Evolutionary conservation across 768 basidiomycete genomes (phyloP).

Genomic region (Lenzites betulinus): DNA sequence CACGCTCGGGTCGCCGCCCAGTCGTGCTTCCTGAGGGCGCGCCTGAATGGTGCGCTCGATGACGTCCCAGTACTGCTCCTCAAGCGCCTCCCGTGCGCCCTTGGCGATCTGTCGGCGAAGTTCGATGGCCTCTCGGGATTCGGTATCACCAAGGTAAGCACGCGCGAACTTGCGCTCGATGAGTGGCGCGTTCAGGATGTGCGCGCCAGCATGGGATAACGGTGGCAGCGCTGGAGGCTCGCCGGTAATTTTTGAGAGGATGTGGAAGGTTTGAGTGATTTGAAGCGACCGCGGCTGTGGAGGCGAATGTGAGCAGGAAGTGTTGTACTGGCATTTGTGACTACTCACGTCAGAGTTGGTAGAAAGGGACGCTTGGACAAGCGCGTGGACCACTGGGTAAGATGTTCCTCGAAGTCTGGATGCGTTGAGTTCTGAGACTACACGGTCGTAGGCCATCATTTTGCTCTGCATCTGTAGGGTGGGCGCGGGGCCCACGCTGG

Average conservation of each 20-base stretch:
- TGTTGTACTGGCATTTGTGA: background rate
- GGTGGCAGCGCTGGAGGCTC: constrained; percentile 79
- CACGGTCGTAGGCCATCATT: constrained; percentile 95
- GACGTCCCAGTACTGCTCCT: constrained; percentile 87
- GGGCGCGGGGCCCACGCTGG: constrained; percentile 54
- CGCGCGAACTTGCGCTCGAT: constrained; percentile 84
- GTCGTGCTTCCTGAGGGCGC: constrained; percentile 77
- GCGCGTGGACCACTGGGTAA: constrained; percentile 73
- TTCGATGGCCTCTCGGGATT: constrained; percentile 63
- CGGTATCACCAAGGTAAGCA: constrained; percentile 66
- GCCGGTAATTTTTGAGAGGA: constrained; percentile 72
- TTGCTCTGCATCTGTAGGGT: constrained; percentile 85
- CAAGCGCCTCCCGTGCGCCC: constrained; percentile 80
- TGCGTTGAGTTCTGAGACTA: constrained; percentile 75
- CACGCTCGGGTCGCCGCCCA: constrained; percentile 91
- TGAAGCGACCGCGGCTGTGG: constrained; percentile 50
- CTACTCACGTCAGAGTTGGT: constrained; percentile 56
- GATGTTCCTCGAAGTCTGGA: constrained; percentile 71
- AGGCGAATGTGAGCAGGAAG: background rate
- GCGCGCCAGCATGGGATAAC: constrained; percentile 76
- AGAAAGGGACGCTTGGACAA: constrained; percentile 67
- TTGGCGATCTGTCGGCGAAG: constrained; percentile 74
- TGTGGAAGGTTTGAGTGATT: constrained; percentile 69
- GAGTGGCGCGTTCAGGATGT: constrained; percentile 77
- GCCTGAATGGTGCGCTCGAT: constrained; percentile 82